These are phyloP conservation scores for Sarocladiaceae sp. DNA, from an alignment of 2,329 filamentous ascomycete species.

Conservation along the genomic window DNA sequence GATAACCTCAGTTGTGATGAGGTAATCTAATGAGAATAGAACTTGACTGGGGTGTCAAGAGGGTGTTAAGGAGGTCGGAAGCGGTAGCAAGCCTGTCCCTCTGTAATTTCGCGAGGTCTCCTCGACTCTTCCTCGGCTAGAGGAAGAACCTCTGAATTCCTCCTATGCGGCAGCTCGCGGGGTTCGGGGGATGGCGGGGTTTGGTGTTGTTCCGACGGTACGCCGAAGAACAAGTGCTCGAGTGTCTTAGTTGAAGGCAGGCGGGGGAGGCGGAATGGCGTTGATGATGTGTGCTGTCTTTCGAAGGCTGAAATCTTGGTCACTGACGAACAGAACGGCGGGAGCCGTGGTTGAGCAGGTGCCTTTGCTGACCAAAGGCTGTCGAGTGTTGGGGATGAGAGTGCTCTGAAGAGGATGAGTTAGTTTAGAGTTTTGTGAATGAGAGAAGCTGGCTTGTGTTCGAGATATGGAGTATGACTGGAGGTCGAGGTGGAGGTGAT, in stretches of 20 bases:
- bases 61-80: slow-evolving; percentile 91
- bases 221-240: slow-evolving; percentile 48
- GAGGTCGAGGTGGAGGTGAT: neutral
- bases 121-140: slow-evolving; percentile 98
- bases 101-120: slow-evolving; percentile 90
- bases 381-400: slow-evolving; percentile 15
- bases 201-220: slow-evolving; percentile 34
- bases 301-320: slow-evolving; percentile 66
- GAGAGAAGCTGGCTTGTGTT: neutral
- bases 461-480: neutral
- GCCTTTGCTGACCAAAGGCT: slow-evolving; percentile 70
- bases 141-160: slow-evolving; percentile 97
- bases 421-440: neutral
- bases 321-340: slow-evolving; percentile 59
- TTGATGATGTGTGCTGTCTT: slow-evolving; percentile 65
- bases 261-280: slow-evolving; percentile 54
- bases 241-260: slow-evolving; percentile 44
- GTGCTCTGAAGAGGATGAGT: neutral
- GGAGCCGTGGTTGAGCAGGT: slow-evolving; percentile 56
- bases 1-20: slow-evolving; percentile 1
- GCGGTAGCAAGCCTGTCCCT: slow-evolving; percentile 87
- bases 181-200: slow-evolving; percentile 54
- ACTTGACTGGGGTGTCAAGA: slow-evolving; percentile 14
- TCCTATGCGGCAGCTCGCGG: slow-evolving; percentile 99
- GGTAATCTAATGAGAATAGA: neutral